Evolutionary conservation across 75 land plant genomes (phyloP).

Genomic region (Isoetes taiwanensis): DNA sequence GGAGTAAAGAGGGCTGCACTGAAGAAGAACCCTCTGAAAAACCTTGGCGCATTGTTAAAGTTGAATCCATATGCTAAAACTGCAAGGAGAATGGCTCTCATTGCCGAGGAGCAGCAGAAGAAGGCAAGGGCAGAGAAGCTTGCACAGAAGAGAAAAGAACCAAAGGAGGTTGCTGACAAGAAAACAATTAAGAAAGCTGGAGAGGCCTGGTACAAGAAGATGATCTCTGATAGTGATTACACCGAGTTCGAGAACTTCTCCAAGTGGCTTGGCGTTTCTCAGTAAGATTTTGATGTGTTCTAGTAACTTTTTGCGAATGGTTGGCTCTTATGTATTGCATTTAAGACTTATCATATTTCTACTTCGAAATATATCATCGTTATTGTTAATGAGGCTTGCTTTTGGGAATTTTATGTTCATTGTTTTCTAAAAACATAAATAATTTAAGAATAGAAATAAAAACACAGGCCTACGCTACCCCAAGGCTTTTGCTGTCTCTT

Average conservation of each 20-base stretch:
- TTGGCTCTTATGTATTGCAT: too few species aligned
- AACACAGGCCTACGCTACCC: too few species aligned
- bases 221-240: not conserved
- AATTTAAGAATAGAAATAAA: too few species aligned
- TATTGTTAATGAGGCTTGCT: too few species aligned
- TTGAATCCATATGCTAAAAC: slow-evolving; percentile 12
- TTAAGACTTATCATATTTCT: too few species aligned
- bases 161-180: not conserved
- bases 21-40: slow-evolving; percentile 13
- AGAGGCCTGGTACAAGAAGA: not conserved
- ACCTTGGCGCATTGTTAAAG: slow-evolving; percentile 7
- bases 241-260: slow-evolving; percentile 7
- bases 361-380: too few species aligned
- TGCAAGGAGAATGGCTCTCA: slow-evolving; percentile 1
- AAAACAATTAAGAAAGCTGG: not conserved
- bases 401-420: too few species aligned
- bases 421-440: too few species aligned
- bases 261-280: slow-evolving; percentile 5
- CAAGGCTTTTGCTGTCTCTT: too few species aligned
- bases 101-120: not conserved
- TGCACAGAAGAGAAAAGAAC: not conserved
- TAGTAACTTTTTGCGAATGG: too few species aligned
- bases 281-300: too few species aligned
- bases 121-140: slow-evolving; percentile 4
- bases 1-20: slow-evolving; percentile 3